Percentiles rank a stretch among this genome's conserved stretches.
Evolutionary conservation across 2,329 filamentous ascomycete genomes (phyloP).

Genomic region (Bimuria novae-zelandiae): DNA sequence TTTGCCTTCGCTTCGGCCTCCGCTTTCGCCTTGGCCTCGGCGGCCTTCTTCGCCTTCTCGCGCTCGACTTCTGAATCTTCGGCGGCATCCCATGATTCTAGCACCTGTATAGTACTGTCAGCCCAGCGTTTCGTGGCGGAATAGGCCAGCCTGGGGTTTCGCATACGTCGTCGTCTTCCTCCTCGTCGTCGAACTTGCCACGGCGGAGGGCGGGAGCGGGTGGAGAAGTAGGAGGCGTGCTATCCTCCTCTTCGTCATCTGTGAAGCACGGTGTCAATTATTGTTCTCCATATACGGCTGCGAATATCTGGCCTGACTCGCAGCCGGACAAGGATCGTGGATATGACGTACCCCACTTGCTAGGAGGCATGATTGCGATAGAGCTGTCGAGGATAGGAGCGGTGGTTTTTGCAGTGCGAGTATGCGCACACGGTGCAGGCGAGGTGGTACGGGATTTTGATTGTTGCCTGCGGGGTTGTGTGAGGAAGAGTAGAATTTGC

Average conservation of each 20-base stretch:
- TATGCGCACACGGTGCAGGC: not conserved
- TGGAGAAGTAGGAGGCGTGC: slow-evolving; percentile 55
- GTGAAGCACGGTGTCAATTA: slow-evolving; percentile 24
- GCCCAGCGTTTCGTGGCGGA: slow-evolving; percentile 17
- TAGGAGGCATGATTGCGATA: slow-evolving; percentile 43
- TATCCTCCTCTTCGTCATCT: slow-evolving; percentile 63
- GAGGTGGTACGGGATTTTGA: slow-evolving; percentile 10
- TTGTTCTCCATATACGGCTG: not conserved
- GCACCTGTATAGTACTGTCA: slow-evolving; percentile 62
- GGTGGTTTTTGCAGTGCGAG: slow-evolving; percentile 4
- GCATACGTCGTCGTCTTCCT: slow-evolving; percentile 78
- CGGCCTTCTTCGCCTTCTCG: slow-evolving; percentile 88
- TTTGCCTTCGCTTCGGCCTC: slow-evolving; percentile 85
- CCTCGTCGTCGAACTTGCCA: slow-evolving; percentile 89
- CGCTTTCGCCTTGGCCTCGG: slow-evolving; percentile 84
- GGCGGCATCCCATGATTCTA: slow-evolving; percentile 95
- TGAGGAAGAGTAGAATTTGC: slow-evolving; percentile 22
- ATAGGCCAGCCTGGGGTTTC: slow-evolving; percentile 20
- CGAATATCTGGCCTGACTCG: slow-evolving; percentile 17
- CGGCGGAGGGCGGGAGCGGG: slow-evolving; percentile 54
- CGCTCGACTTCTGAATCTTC: slow-evolving; percentile 97
- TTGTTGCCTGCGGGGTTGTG: slow-evolving; percentile 11
- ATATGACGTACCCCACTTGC: slow-evolving; percentile 50
- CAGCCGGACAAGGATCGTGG: slow-evolving; percentile 33
- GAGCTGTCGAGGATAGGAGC: not conserved